Conservation (phyloP, 345 rosid genomes). For the Sapria himalayana region DNA sequence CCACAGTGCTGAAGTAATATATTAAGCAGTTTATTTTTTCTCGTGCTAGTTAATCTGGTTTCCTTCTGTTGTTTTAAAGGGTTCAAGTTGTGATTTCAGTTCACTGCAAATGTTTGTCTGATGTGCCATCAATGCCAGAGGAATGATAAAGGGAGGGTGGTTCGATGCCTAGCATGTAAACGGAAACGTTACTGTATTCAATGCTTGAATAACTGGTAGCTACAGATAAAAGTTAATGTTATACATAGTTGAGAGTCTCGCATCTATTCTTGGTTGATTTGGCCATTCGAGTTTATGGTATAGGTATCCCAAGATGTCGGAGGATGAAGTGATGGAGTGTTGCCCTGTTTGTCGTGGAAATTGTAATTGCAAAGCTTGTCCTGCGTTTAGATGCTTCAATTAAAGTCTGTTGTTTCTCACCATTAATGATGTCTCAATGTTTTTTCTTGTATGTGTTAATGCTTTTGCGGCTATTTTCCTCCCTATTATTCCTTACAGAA, state of each 20-base stretch:
- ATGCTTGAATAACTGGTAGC: constrained; percentile 19
- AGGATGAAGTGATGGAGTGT: constrained; percentile 19
- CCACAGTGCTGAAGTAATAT: too few relatives aligned
- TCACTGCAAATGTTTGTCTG: background rate
- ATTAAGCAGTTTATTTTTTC: too few relatives aligned
- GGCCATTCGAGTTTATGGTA: too few relatives aligned
- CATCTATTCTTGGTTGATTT: too few relatives aligned
- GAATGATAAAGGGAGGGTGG: constrained; percentile 20
- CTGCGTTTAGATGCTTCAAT: constrained; percentile 19
- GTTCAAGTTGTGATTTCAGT: constrained; percentile 9
- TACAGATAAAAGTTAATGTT: too few relatives aligned
- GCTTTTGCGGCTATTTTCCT: too few relatives aligned
- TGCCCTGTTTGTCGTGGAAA: constrained; percentile 32
- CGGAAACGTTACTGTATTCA: constrained; percentile 17
- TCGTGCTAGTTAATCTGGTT: too few relatives aligned
- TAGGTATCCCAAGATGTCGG: constrained; percentile 31
- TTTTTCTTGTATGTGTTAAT: background rate
- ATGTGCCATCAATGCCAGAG: constrained; percentile 32
- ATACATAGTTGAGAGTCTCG: too few relatives aligned
- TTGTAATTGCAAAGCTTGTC: constrained; percentile 55
- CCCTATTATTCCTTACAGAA: too few relatives aligned
- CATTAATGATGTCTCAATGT: background rate
- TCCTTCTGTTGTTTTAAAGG: too few relatives aligned
- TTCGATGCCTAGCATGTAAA: constrained; percentile 15
- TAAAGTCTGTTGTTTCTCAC: constrained; percentile 18